A percentile compares a stretch with the other conserved stretches of the same genome.
Conservation (phyloP, 2,329 filamentous ascomycete genomes). For the Dactylellina parvicollis region DNA sequence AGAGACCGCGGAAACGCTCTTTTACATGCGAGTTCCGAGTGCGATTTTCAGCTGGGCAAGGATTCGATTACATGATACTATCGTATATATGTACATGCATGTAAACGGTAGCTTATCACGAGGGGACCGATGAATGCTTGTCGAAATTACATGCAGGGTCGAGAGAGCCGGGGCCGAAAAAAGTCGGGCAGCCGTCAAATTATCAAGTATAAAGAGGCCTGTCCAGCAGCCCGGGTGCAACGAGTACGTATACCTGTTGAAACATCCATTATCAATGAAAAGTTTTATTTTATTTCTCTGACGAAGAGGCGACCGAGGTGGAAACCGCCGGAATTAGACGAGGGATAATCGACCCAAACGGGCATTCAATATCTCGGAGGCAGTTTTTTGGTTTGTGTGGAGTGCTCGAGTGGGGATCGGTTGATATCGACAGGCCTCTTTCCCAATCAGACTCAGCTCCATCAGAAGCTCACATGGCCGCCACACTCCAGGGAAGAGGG, state of each 20-base stretch:
- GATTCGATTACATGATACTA: constrained; percentile 7
- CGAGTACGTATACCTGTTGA: background rate
- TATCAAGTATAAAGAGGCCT: constrained; percentile 1
- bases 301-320: background rate
- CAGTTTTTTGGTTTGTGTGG: background rate
- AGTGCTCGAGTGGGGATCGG: constrained; percentile 22
- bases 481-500: constrained; percentile 47
- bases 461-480: constrained; percentile 52
- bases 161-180: background rate
- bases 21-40: constrained; percentile 33
- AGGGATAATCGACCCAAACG: background rate
- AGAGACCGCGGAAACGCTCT: constrained; percentile 5
- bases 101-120: no score
- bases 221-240: background rate
- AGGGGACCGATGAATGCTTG: constrained; percentile 4
- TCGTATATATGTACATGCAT: background rate
- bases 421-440: constrained; percentile 44
- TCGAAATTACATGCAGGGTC: constrained; percentile 43
- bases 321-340: constrained; percentile 13
- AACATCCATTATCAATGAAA: background rate
- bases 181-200: constrained; percentile 10
- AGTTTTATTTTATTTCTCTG: background rate
- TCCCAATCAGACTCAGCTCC: constrained; percentile 50
- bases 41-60: constrained; percentile 53
- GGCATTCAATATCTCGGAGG: background rate